These are phyloP conservation scores for Paxillus involutus DNA, from an alignment of 768 basidiomycete genomes.

Conservation along the genomic window DNA sequence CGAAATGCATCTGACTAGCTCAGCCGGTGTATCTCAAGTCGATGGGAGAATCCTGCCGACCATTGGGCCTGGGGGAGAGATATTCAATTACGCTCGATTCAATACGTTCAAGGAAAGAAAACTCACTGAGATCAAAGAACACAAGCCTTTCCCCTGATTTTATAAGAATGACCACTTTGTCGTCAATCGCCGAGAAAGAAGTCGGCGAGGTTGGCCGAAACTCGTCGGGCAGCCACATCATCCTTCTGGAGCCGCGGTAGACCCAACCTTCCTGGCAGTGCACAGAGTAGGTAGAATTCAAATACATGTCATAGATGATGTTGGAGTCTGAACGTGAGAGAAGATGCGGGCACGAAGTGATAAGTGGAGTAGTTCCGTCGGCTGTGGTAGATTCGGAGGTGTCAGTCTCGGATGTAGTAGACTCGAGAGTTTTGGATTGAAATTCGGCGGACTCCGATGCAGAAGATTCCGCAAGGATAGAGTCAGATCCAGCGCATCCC, in stretches of 20 bases:
- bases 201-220: slow-evolving; percentile 8
- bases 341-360: slow-evolving; percentile 7
- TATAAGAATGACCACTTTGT: slow-evolving; percentile 8
- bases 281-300: slow-evolving; percentile 14
- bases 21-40: no score
- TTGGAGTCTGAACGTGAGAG: slow-evolving; percentile 11
- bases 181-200: slow-evolving; percentile 8
- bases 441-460: not conserved
- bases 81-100: not conserved
- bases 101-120: not conserved
- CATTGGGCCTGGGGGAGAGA: not conserved
- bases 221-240: slow-evolving; percentile 19
- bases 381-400: no score
- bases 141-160: not conserved
- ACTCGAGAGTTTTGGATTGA: not conserved
- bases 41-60: not conserved
- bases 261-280: slow-evolving; percentile 15
- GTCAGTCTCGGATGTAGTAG: no score
- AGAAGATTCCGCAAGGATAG: not conserved
- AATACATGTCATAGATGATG: slow-evolving; percentile 10
- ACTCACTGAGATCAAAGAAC: slow-evolving; percentile 16
- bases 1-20: no score
- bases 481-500: not conserved
- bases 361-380: not conserved
- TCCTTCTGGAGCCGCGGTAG: slow-evolving; percentile 8